Conservation (phyloP, 106 monocot species). For the Agapanthus africanus region DNA sequence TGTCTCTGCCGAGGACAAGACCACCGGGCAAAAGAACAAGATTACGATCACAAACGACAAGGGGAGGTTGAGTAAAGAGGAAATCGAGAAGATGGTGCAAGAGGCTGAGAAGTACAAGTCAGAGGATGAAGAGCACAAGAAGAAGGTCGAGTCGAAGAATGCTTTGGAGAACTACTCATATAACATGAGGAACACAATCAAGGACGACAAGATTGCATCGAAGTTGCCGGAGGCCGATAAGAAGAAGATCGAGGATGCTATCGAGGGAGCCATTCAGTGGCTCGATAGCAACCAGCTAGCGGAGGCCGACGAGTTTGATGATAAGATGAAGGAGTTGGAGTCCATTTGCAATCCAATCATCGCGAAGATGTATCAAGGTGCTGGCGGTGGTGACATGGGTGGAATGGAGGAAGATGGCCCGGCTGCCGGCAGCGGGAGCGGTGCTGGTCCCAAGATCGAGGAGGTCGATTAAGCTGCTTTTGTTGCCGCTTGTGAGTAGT, state of each 20-base stretch:
- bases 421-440: too few species aligned
- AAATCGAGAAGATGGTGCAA: slow-evolving; percentile 39
- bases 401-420: too few species aligned
- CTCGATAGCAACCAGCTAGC: slow-evolving; percentile 23
- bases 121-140: too few species aligned
- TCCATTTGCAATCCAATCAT: too few species aligned
- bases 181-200: slow-evolving; percentile 30
- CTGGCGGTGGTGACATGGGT: too few species aligned
- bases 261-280: slow-evolving; percentile 26
- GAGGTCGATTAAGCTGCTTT: too few species aligned
- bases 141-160: slow-evolving; percentile 34
- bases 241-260: slow-evolving; percentile 32
- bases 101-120: slow-evolving; percentile 33
- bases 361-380: too few species aligned
- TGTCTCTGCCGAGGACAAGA: slow-evolving; percentile 31
- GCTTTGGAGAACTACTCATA: slow-evolving; percentile 39
- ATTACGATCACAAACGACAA: slow-evolving; percentile 49
- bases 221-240: slow-evolving; percentile 21
- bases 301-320: too few species aligned
- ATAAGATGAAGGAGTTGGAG: too few species aligned
- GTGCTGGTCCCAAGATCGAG: too few species aligned
- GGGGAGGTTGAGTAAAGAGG: slow-evolving; percentile 41
- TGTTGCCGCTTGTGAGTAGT: too few species aligned
- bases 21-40: slow-evolving; percentile 42
- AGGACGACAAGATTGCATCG: too few species aligned